Evolutionary conservation across 2,329 filamentous ascomycete species (phyloP).

Genomic region (Trichophyton verrucosum): DNA sequence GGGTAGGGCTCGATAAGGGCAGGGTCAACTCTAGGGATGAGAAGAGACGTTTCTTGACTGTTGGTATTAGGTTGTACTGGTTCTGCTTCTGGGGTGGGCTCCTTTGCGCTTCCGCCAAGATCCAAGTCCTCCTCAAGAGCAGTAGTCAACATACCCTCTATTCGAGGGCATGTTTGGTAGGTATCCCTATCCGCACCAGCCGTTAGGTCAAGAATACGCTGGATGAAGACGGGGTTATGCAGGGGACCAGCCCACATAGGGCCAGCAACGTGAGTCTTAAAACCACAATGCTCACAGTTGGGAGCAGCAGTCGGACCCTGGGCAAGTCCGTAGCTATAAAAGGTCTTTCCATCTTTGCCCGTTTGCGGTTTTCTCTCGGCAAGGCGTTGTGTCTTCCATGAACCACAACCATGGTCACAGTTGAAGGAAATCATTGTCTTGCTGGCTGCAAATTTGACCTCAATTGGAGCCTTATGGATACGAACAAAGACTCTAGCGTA

Average conservation of each 20-base stretch:
- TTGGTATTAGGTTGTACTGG: neutral
- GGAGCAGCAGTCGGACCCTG: slow-evolving; percentile 55
- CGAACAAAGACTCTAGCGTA: slow-evolving; percentile 83
- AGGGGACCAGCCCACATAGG: slow-evolving; percentile 92
- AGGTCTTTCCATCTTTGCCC: slow-evolving; percentile 58
- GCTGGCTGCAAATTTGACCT: slow-evolving; percentile 79
- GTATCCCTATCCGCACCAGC: slow-evolving; percentile 52
- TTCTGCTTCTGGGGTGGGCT: slow-evolving; percentile 8
- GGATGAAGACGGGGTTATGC: slow-evolving; percentile 73
- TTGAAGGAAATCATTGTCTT: slow-evolving; percentile 90
- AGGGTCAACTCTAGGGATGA: slow-evolving; percentile 42
- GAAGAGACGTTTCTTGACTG: slow-evolving; percentile 15
- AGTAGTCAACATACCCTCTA: slow-evolving; percentile 84
- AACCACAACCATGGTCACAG: slow-evolving; percentile 82
- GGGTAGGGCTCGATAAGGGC: slow-evolving; percentile 59
- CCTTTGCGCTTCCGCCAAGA: slow-evolving; percentile 13
- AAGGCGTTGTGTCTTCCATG: slow-evolving; percentile 73
- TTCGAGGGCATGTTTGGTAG: slow-evolving; percentile 68
- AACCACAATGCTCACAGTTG: slow-evolving; percentile 70
- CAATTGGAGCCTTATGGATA: slow-evolving; percentile 63
- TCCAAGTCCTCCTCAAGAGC: slow-evolving; percentile 61
- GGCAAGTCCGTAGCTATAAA: slow-evolving; percentile 67
- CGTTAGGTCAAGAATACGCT: slow-evolving; percentile 61
- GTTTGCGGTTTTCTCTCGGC: slow-evolving; percentile 53
- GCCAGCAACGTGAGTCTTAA: slow-evolving; percentile 74